These are phyloP conservation scores for Flaveria trinervia DNA, from an alignment of 129 eudicot genomes.

Conservation along the genomic window DNA sequence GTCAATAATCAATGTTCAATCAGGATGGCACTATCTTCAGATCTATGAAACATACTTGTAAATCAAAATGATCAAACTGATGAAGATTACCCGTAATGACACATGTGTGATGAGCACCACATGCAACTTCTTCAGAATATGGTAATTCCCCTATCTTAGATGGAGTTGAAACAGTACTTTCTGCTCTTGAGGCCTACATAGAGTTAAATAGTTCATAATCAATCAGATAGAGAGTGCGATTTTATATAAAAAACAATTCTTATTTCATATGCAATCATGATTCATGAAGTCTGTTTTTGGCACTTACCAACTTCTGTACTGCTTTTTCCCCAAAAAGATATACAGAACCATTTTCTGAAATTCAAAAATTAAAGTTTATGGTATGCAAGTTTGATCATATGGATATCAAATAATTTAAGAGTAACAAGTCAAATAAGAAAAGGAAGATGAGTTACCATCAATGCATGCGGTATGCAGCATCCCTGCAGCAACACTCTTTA, in stretches of 20 bases:
- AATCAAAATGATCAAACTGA: constrained; percentile 4
- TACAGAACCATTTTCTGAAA: constrained; percentile 77
- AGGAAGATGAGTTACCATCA: constrained; percentile 53
- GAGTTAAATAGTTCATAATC: constrained; percentile 6
- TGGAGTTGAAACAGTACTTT: constrained; percentile 55
- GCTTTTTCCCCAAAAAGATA: constrained; percentile 81
- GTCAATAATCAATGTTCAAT: background rate
- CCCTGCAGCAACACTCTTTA: constrained; percentile 83
- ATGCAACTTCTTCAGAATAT: constrained; percentile 72
- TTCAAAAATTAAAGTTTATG: constrained; percentile 6
- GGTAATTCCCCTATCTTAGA: constrained; percentile 55
- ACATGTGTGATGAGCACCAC: constrained; percentile 98
- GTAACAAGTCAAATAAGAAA: background rate
- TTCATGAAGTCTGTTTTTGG: constrained; percentile 7
- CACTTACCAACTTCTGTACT: constrained; percentile 63
- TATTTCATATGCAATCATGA: constrained; percentile 17
- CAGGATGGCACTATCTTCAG: constrained; percentile 2
- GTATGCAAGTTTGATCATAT: background rate
- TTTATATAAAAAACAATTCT: background rate
- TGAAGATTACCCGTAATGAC: constrained; percentile 63
- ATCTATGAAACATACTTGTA: background rate
- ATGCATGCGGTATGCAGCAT: constrained; percentile 93
- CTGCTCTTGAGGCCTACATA: constrained; percentile 64
- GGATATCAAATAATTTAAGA: background rate
- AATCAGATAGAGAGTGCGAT: constrained; percentile 14